Evolutionary conservation across 2,329 filamentous ascomycete species (phyloP).

Genomic region (Botryotinia convoluta): DNA sequence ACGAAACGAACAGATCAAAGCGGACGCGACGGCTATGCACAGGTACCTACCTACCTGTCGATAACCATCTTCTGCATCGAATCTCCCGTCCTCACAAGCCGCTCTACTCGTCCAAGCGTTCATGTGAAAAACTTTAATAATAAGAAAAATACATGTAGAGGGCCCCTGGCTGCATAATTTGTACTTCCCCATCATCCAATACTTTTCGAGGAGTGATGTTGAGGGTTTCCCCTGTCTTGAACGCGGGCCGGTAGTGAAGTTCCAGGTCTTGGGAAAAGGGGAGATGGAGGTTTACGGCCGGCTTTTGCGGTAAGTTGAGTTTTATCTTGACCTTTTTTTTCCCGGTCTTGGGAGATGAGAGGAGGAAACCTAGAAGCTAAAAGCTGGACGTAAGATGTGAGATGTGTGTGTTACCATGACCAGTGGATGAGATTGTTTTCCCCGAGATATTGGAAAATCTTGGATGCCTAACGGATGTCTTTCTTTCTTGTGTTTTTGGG

Average conservation of each 20-base stretch:
- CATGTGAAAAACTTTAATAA: not conserved
- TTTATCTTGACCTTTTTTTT: not conserved
- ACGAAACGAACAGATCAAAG: not conserved
- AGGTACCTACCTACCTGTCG: not conserved
- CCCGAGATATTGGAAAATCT: slow-evolving; percentile 1
- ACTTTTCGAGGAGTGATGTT: not conserved
- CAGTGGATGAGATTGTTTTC: not conserved
- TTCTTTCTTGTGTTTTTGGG: not conserved
- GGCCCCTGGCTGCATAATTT: slow-evolving; percentile 4
- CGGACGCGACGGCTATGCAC: slow-evolving; percentile 5
- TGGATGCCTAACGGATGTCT: not conserved
- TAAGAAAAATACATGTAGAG: not conserved
- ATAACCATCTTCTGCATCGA: not conserved
- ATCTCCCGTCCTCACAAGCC: not conserved
- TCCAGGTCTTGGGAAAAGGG: not conserved
- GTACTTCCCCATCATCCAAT: slow-evolving; percentile 8
- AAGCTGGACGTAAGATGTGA: not conserved
- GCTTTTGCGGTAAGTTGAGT: not conserved
- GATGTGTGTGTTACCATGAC: not conserved
- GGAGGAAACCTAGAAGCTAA: not conserved
- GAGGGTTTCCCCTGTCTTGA: not conserved
- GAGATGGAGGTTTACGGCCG: not conserved
- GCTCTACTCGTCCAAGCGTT: not conserved
- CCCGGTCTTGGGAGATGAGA: not conserved
- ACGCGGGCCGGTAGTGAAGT: not conserved